Evolutionary conservation across 495 filamentous ascomycete genomes (phyloP).

Genomic region (Hypomontagnella monticulosa): DNA sequence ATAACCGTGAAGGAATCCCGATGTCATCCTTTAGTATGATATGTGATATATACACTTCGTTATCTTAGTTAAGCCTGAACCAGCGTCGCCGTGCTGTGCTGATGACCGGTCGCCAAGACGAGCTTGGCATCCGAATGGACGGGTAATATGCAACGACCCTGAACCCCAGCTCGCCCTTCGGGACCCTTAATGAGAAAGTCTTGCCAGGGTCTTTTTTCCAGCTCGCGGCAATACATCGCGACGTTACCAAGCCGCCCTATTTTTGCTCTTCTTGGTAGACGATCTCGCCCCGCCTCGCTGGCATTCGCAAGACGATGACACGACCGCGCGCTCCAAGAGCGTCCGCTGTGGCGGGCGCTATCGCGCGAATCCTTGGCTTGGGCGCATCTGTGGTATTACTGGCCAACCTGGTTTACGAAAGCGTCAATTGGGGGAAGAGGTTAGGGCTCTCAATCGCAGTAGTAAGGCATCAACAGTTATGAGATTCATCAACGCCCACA

Average conservation of each 20-base stretch:
- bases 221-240: conserved; percentile 24
- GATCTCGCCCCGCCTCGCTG: neutral
- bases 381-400: conserved; percentile 39
- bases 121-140: conserved; percentile 40
- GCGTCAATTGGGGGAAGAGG: conserved; percentile 41
- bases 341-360: conserved; percentile 25
- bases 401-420: conserved; percentile 41
- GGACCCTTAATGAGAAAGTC: conserved; percentile 9
- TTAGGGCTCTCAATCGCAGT: conserved; percentile 33
- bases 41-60: conserved; percentile 2
- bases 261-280: conserved; percentile 4
- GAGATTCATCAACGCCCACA: neutral
- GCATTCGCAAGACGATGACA: conserved; percentile 16
- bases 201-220: conserved; percentile 11
- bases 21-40: conserved; percentile 1
- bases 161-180: conserved; percentile 23
- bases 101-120: conserved; percentile 36
- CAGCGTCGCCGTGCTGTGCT: conserved; percentile 21
- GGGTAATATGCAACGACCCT: conserved; percentile 41
- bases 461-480: conserved; percentile 22
- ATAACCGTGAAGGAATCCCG: neutral
- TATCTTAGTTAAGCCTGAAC: conserved; percentile 33
- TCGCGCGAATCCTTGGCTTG: conserved; percentile 39
- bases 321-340: conserved; percentile 32
- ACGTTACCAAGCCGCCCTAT: conserved; percentile 20